Base-by-base conservation (phyloP, 331 rosid genomes). In the Rosa hybrid region DNA sequence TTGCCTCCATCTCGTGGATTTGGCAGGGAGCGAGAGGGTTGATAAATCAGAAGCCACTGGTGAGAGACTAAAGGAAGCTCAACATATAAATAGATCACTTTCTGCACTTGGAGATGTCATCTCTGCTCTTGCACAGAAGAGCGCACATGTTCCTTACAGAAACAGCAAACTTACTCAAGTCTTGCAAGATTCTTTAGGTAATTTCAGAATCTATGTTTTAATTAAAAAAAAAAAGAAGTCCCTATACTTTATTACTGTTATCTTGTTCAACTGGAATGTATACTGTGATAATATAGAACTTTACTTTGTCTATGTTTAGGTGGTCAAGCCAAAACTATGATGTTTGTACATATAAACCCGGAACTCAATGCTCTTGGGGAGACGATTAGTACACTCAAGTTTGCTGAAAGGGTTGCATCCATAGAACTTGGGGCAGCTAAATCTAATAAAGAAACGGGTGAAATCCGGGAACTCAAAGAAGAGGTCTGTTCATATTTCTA, bases 41-140 rank as follows among this genome's bases (percentile, higher is more conserved):
- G 98, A 93, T 82, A 96, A 96, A 89, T 93, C 99, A 17, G 99
- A 96, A 85, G 99, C 98, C 62, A 96, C 88, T 34, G 99, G 98
- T 76, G 99, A 96, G 84, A 92, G 99, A 84, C 87, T 96, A 72
- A 96, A 90, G 89, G 99, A 96, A 75, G 99, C 99, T 5, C 99
- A 96, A 68, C 90, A 96, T 84, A 96, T 96, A 87, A 96, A 96
- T 81, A 85, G 90, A 87, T 96, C 99, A 21, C 99, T 96, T 71
- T 96, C 99, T 86, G 99, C 99, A 48, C 97, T 96, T 30, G 99
- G 99, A 57, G 99, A 96, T 96, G 99, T 96, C 72, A 90, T 96
- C 63, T 88, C 93, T 78, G 98, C 99, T 83, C 91, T 96, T 87
- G 99, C 99, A 76, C 99, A 96, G 69, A 96, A 96, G 87, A 93